Evolutionary conservation across 2,329 filamentous ascomycete species (phyloP).

Genomic region (Phialemoniopsis sp.): DNA sequence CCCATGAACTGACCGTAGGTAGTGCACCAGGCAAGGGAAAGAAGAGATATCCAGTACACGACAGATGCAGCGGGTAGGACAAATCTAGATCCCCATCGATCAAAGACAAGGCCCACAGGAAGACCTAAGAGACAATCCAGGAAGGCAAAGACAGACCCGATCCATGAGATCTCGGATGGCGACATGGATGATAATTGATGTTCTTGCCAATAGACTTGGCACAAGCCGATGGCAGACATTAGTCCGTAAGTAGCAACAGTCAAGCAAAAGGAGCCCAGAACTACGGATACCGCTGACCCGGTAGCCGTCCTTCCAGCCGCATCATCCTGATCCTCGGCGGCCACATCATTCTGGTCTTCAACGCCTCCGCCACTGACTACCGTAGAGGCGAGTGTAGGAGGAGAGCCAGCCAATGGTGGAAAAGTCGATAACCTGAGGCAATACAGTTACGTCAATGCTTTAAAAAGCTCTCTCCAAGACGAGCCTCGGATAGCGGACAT

Average conservation of each 20-base stretch:
- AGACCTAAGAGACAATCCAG: constrained; percentile 17
- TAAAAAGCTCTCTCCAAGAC: too few species aligned
- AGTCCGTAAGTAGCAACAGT: constrained; percentile 18
- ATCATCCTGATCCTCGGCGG: too few species aligned
- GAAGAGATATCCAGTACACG: constrained; percentile 15
- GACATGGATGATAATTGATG: constrained; percentile 13
- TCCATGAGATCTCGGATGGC: constrained; percentile 17
- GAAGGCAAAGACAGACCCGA: constrained; percentile 20
- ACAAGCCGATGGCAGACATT: constrained; percentile 20
- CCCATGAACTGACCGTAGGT: constrained; percentile 21
- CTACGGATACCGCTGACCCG: constrained; percentile 1
- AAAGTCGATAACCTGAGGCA: too few species aligned
- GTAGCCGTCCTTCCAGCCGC: too few species aligned
- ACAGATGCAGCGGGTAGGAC: constrained; percentile 13
- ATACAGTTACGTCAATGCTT: too few species aligned
- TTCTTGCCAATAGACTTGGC: constrained; percentile 19
- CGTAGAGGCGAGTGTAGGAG: too few species aligned
- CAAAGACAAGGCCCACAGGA: constrained; percentile 15
- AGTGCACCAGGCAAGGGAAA: constrained; percentile 19
- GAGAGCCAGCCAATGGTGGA: too few species aligned
- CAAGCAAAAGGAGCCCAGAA: constrained; percentile 15
- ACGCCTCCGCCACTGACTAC: too few species aligned
- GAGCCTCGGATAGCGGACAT: too few species aligned
- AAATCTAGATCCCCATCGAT: constrained; percentile 12
- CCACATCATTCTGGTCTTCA: too few species aligned